These are phyloP conservation scores for Aspergillus fumigatus DNA, from an alignment of 2,329 filamentous ascomycete species.

Conservation along the genomic window DNA sequence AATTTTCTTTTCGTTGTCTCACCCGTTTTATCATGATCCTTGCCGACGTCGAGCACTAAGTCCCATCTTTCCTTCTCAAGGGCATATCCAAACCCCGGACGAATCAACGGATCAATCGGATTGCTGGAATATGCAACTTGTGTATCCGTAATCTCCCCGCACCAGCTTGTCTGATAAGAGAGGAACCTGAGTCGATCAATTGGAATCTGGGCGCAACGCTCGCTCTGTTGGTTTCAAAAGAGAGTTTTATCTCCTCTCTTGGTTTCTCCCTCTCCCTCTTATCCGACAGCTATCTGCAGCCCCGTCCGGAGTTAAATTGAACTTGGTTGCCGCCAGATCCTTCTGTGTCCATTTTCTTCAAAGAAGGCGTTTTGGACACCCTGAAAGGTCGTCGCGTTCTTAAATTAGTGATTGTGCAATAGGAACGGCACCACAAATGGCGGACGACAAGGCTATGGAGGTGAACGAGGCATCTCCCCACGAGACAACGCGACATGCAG, in stretches of 20 bases:
- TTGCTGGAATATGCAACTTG: not conserved
- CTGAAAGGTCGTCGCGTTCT: not conserved
- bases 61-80: not conserved
- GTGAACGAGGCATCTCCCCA: not conserved
- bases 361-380: not conserved
- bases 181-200: not conserved
- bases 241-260: not conserved
- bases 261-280: not conserved
- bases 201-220: not conserved
- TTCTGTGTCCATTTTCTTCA: not conserved
- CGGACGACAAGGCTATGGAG: not conserved
- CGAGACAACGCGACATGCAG: constrained; percentile 4
- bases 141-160: not conserved
- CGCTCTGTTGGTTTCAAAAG: not conserved
- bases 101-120: not conserved
- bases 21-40: not conserved
- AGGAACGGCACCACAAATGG: not conserved
- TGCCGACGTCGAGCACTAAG: not conserved
- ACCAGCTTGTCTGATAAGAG: not conserved
- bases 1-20: not conserved
- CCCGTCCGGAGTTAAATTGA: not conserved
- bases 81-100: not conserved
- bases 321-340: not conserved
- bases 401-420: not conserved
- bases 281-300: not conserved